Conservation (phyloP, 768 basidiomycete species). For the Mycena vitilis region DNA sequence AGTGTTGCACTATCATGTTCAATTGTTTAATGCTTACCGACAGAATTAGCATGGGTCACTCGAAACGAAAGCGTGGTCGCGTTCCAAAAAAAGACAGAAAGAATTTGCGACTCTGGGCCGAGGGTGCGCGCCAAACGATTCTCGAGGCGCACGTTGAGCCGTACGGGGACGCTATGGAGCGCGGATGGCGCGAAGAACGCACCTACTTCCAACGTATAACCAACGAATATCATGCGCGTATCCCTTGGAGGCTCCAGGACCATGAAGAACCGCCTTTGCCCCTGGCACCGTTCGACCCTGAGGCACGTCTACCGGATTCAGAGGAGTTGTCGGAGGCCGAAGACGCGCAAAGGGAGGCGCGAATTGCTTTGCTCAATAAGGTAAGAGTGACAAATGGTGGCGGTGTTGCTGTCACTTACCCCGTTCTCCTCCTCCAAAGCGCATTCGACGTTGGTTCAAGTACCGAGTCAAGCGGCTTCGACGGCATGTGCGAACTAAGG, state of each 20-base stretch:
- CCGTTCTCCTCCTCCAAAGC: background rate
- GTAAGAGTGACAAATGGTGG: background rate
- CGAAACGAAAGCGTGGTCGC: background rate
- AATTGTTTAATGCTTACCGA: background rate
- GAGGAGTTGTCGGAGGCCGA: conserved; percentile 1
- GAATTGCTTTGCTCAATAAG: background rate
- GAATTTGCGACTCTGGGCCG: conserved; percentile 22
- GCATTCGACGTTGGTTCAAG: conserved; percentile 2
- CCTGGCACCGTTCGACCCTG: background rate
- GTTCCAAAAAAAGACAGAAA: background rate
- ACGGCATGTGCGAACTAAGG: background rate
- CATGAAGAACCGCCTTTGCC: conserved; percentile 14
- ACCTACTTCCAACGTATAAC: background rate
- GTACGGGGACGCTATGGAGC: conserved; percentile 4
- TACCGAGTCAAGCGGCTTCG: background rate
- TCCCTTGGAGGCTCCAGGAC: conserved; percentile 16
- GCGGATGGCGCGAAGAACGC: conserved; percentile 5
- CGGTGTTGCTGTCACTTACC: background rate
- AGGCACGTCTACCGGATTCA: background rate
- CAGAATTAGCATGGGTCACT: background rate
- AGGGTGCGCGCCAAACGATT: conserved; percentile 9
- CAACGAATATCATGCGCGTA: conserved; percentile 12
- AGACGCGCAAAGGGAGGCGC: background rate
- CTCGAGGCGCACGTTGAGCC: conserved; percentile 3
- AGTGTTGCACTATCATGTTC: no score